These are phyloP conservation scores for Rhizophagus sp. DNA, from an alignment of 192 early-diverging fungal genomes.

Conservation along the genomic window DNA sequence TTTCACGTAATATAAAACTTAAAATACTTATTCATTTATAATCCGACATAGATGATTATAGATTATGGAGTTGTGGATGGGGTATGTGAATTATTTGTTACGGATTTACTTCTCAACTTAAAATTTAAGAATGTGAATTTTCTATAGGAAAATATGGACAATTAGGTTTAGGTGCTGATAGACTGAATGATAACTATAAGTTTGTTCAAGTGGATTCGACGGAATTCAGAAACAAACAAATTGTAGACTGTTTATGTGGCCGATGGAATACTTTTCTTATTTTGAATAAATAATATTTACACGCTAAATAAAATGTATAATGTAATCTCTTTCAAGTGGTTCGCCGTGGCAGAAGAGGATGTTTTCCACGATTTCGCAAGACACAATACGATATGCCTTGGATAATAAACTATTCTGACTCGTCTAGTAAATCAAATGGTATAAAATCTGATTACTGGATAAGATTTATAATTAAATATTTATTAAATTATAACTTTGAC, in stretches of 20 bases:
- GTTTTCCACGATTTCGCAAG: no score
- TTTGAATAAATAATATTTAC: not conserved
- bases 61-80: constrained; percentile 21
- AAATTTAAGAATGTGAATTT: not conserved
- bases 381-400: no score
- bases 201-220: not conserved
- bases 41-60: not conserved
- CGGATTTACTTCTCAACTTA: not conserved
- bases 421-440: no score
- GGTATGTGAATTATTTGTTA: constrained; percentile 5
- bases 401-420: no score
- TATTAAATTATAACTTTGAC: no score
- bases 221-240: not conserved
- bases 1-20: no score
- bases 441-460: no score
- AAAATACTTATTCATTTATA: not conserved
- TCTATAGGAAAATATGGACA: constrained; percentile 28
- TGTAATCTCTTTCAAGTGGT: no score
- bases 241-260: constrained; percentile 22
- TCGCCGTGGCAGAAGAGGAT: no score
- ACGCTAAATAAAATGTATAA: no score
- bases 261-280: constrained; percentile 27
- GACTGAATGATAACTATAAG: not conserved
- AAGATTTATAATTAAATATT: no score
- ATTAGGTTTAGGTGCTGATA: not conserved